Evolutionary conservation across 768 basidiomycete species (phyloP).

Genomic region (Boletus sp.): DNA sequence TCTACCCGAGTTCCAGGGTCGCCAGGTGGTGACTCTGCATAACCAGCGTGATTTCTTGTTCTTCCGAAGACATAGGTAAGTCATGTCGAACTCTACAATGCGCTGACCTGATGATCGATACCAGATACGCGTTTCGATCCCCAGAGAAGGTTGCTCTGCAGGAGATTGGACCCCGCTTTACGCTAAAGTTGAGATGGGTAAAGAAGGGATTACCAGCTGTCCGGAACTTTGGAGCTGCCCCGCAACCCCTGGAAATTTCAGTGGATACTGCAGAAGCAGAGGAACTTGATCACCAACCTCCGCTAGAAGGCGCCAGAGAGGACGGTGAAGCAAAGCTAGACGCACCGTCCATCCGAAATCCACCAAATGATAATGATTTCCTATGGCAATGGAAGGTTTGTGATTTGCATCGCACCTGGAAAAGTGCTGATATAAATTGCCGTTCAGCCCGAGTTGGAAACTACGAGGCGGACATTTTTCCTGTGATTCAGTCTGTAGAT

Average conservation of each 20-base stretch:
- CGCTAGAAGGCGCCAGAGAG: slow-evolving; percentile 12
- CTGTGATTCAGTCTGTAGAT: slow-evolving; percentile 42
- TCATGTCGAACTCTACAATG: slow-evolving; percentile 2
- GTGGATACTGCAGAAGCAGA: slow-evolving; percentile 35
- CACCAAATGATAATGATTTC: slow-evolving; percentile 72
- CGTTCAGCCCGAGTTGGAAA: slow-evolving; percentile 86
- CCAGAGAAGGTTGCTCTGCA: slow-evolving; percentile 90
- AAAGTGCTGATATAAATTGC: background rate
- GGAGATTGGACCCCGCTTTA: slow-evolving; percentile 97
- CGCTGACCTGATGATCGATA: slow-evolving; percentile 6
- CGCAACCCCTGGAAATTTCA: slow-evolving; percentile 56
- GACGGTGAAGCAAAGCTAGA: slow-evolving; percentile 17
- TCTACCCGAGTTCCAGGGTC: slow-evolving; percentile 90
- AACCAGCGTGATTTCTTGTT: slow-evolving; percentile 98
- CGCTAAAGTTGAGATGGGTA: slow-evolving; percentile 87
- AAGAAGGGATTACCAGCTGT: slow-evolving; percentile 88
- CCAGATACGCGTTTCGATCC: slow-evolving; percentile 88
- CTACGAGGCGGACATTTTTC: slow-evolving; percentile 88
- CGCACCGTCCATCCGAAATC: slow-evolving; percentile 30
- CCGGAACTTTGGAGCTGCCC: slow-evolving; percentile 61
- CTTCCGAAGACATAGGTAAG: slow-evolving; percentile 90
- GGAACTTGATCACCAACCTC: slow-evolving; percentile 14
- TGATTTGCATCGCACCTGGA: slow-evolving; percentile 8
- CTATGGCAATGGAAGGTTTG: slow-evolving; percentile 91
- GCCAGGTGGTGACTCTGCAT: slow-evolving; percentile 96